These are phyloP conservation scores for Salvia rosmarinus DNA, from an alignment of 257 asterid species.

Conservation along the genomic window DNA sequence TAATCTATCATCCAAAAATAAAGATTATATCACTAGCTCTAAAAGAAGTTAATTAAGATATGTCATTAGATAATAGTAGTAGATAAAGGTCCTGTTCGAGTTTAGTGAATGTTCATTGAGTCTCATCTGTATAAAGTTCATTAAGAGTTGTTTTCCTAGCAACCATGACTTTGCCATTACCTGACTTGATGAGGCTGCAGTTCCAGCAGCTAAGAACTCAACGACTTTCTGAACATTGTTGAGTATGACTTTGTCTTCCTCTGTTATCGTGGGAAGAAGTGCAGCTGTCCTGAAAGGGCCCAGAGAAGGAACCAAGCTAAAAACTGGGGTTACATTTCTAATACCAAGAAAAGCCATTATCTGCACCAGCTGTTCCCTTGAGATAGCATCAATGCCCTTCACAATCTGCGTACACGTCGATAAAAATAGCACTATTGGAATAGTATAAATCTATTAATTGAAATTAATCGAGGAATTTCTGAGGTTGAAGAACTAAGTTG, in stretches of 20 bases:
- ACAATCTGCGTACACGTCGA: slow-evolving; percentile 86
- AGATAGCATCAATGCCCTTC: slow-evolving; percentile 94
- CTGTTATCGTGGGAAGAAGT: slow-evolving; percentile 80
- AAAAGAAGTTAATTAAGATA: neutral
- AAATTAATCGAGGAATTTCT: neutral
- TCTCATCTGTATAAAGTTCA: no score
- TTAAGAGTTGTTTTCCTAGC: neutral
- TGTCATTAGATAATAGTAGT: neutral
- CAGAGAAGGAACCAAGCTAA: slow-evolving; percentile 84
- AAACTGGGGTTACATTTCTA: slow-evolving; percentile 67
- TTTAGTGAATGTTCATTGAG: neutral
- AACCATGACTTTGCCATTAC: slow-evolving; percentile 41
- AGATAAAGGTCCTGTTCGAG: neutral
- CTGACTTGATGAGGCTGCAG: slow-evolving; percentile 60
- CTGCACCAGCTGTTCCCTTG: slow-evolving; percentile 93
- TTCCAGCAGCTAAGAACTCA: slow-evolving; percentile 79
- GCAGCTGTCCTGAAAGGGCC: slow-evolving; percentile 87
- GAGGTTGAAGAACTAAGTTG: slow-evolving; percentile 1
- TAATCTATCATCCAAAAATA: no score
- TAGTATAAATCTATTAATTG: slow-evolving; percentile 3
- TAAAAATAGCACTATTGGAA: slow-evolving; percentile 27
- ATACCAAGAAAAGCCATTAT: slow-evolving; percentile 72
- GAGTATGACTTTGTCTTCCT: slow-evolving; percentile 84
- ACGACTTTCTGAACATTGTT: slow-evolving; percentile 85
- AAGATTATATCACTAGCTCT: slow-evolving; percentile 4